Evolutionary conservation across 768 basidiomycete species (phyloP).

Genomic region (Dendrothele bispora): DNA sequence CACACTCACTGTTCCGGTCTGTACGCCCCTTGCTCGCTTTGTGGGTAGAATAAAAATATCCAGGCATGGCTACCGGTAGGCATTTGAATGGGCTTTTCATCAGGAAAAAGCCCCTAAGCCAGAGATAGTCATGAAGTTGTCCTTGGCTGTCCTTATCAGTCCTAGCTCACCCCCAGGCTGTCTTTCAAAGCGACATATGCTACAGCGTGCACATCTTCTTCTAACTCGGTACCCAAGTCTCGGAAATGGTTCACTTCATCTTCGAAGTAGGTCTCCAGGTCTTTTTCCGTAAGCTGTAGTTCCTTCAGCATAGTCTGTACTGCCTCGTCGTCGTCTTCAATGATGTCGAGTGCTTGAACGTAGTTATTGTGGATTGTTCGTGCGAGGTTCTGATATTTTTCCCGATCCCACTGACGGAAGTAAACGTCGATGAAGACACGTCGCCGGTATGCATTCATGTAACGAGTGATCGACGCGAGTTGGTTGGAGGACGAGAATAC

Average conservation of each 20-base stretch:
- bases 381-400: slow-evolving; percentile 31
- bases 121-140: too few relatives aligned
- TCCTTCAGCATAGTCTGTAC: slow-evolving; percentile 11
- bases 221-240: slow-evolving; percentile 22
- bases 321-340: slow-evolving; percentile 14
- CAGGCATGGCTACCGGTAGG: too few relatives aligned
- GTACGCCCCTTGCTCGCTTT: too few relatives aligned
- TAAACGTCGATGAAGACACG: slow-evolving; percentile 28
- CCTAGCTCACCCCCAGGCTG: too few relatives aligned
- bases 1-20: too few relatives aligned
- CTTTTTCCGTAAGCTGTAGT: slow-evolving; percentile 13
- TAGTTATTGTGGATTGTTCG: slow-evolving; percentile 25
- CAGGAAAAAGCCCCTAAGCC: too few relatives aligned
- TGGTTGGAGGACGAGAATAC: slow-evolving; percentile 31
- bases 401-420: slow-evolving; percentile 33
- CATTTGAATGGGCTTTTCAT: too few relatives aligned
- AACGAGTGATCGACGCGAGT: slow-evolving; percentile 22
- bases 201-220: slow-evolving; percentile 25
- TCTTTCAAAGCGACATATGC: slow-evolving; percentile 32
- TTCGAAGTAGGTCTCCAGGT: slow-evolving; percentile 19
- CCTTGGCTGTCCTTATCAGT: too few relatives aligned
- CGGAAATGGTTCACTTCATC: slow-evolving; percentile 27
- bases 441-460: slow-evolving; percentile 27
- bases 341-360: slow-evolving; percentile 25
- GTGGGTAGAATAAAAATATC: too few relatives aligned